A percentile compares a stretch with the other conserved stretches of the same genome.
Evolutionary conservation across 371 early-diverging fungal species (phyloP).

Genomic region (Choanephora cucurbitarum): DNA sequence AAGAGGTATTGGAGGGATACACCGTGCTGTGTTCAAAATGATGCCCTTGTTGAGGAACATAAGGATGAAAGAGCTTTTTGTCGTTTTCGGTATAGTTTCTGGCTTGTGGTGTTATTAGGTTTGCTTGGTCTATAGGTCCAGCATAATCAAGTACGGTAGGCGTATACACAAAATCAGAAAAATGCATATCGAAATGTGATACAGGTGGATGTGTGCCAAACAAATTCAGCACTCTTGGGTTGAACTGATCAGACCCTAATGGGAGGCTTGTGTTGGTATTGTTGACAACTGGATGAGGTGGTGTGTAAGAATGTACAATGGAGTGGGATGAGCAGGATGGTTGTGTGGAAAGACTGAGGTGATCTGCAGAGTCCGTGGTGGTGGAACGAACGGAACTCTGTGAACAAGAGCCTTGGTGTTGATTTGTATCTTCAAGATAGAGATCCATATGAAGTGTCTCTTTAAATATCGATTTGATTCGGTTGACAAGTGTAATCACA

Average conservation of each 20-base stretch:
- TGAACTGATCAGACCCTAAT: not conserved
- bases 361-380: too few relatives aligned
- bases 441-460: conserved; percentile 8
- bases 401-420: too few relatives aligned
- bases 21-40: not conserved
- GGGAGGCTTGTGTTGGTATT: not conserved
- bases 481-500: conserved; percentile 26
- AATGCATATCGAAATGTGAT: conserved; percentile 15
- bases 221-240: not conserved
- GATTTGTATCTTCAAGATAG: too few relatives aligned
- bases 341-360: too few relatives aligned
- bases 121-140: not conserved
- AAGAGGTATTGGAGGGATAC: not conserved
- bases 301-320: not conserved
- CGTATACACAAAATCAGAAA: conserved; percentile 23
- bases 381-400: too few relatives aligned
- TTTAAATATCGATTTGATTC: conserved; percentile 25
- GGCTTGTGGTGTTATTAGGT: not conserved
- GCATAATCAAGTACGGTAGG: conserved; percentile 20
- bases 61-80: not conserved
- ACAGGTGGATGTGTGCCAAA: too few relatives aligned
- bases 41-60: not conserved
- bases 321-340: too few relatives aligned
- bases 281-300: conserved; percentile 2
- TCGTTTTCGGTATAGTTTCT: not conserved